Base-by-base conservation (phyloP, 2,329 filamentous ascomycete genomes). In the Xylariaceae sp. region DNA sequence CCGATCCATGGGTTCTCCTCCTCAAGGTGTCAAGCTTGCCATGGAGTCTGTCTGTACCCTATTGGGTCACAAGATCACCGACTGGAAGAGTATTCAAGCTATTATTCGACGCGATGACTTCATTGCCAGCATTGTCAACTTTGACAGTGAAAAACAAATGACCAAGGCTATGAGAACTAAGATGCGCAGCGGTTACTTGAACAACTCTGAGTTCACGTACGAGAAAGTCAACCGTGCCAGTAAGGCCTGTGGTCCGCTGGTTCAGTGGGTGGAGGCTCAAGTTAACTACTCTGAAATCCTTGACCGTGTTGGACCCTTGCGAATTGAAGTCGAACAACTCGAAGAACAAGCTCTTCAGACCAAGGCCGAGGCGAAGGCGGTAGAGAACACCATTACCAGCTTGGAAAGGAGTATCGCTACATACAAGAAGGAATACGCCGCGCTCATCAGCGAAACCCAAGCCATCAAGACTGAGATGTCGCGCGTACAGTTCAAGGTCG, bases 281-380 rank as follows among this genome's bases (percentile, higher is more conserved):
- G 94, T 99, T 71, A 92, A 90, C 70, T 99, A 96, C 75, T 96
- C 93, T n/a, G 92, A 94, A 66, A 99, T 99, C 68, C 79, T 99
- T 64, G 92, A 97, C 72, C 87, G 91, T 44, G 92, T 99, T 60
- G 95, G 93, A 1, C 94, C 94, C 23, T 80, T 99, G 58, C 88
- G 93, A 71, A 88, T 93, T 53, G 94, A 99, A 74, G 93, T 99
- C 51, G 83, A 84, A 23, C 81, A 89, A 70, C 84, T 99, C 15
- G 92, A 97, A 75, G 88, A 95, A 61, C 85, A 93, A 73, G 90
- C 93, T 37, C 80, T 96, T 53, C 86, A 95, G 75, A 99, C 94
- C 15, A 96, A 95, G 76, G 92, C 93, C 0, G 88, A 96, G 73
- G 94, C 94, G 6, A 88, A 91, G 75, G 90, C 92, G 11, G 94